Percentiles rank a stretch among this genome's conserved stretches.
Evolutionary conservation across 768 basidiomycete genomes (phyloP).

Genomic region (Suillus weaverae): DNA sequence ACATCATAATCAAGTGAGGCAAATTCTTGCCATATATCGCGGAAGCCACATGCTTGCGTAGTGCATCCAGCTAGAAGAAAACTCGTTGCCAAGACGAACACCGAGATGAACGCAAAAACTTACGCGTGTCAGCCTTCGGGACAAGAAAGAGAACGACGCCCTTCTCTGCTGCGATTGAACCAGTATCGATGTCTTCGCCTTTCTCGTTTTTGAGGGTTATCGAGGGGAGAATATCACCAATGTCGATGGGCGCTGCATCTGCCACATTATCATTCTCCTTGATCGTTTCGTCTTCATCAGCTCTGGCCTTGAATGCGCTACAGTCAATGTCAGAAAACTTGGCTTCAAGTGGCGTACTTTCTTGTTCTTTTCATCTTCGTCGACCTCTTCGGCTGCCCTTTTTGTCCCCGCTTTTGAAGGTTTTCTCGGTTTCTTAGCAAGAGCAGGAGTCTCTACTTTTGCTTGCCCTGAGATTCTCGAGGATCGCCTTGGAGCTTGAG

Average conservation of each 20-base stretch:
- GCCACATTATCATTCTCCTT: slow-evolving; percentile 14
- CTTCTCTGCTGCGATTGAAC: slow-evolving; percentile 60
- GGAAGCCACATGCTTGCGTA: slow-evolving; percentile 88
- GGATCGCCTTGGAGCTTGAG: slow-evolving; percentile 46
- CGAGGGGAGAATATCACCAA: slow-evolving; percentile 76
- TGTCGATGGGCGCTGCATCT: slow-evolving; percentile 43
- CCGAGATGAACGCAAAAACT: slow-evolving; percentile 30
- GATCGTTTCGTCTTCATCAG: slow-evolving; percentile 25
- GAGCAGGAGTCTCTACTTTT: slow-evolving; percentile 28
- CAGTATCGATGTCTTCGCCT: slow-evolving; percentile 72
- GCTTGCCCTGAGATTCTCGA: slow-evolving; percentile 50
- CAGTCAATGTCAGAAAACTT: slow-evolving; percentile 9
- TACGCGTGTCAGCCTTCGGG: slow-evolving; percentile 85
- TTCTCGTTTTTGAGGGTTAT: slow-evolving; percentile 83
- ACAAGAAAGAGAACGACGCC: slow-evolving; percentile 83
- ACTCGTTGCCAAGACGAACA: neutral
- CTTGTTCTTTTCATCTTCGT: slow-evolving; percentile 36
- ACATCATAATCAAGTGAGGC: slow-evolving; percentile 61
- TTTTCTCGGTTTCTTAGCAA: slow-evolving; percentile 26
- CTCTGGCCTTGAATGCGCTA: slow-evolving; percentile 17
- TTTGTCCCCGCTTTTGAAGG: slow-evolving; percentile 35
- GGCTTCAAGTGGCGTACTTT: slow-evolving; percentile 15
- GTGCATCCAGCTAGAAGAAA: slow-evolving; percentile 76
- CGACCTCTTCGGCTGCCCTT: slow-evolving; percentile 29
- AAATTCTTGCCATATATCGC: slow-evolving; percentile 82